These are phyloP conservation scores for Cyberlindnera euphorbiae DNA, from an alignment of 805 yeast species.

Conservation along the genomic window DNA sequence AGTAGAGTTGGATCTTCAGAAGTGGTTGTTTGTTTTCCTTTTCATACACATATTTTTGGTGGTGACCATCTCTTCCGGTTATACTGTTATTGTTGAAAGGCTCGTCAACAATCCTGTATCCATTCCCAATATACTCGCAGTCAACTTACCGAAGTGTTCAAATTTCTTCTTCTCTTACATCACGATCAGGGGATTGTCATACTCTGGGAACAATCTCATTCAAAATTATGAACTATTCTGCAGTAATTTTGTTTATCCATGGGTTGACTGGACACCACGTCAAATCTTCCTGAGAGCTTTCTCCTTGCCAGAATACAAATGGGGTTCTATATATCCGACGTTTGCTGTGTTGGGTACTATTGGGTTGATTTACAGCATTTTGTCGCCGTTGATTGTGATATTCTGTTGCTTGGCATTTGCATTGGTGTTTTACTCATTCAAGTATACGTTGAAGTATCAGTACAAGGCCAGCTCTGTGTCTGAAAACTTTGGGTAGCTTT, in stretches of 20 bases:
- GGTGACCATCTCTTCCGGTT: conserved; percentile 78
- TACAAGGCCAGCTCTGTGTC: conserved; percentile 47
- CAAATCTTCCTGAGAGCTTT: conserved; percentile 42
- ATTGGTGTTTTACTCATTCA: conserved; percentile 59
- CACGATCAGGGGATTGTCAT: conserved; percentile 67
- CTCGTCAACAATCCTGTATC: conserved; percentile 66
- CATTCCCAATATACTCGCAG: conserved; percentile 66
- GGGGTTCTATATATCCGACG: conserved; percentile 79
- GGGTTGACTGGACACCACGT: conserved; percentile 58
- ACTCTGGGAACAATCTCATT: conserved; percentile 67
- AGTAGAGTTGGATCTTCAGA: conserved; percentile 66
- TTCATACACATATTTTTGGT: conserved; percentile 83
- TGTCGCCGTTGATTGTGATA: conserved; percentile 72
- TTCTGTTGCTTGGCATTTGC: conserved; percentile 54
- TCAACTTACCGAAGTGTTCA: conserved; percentile 79
- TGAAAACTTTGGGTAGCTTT: conserved; percentile 66
- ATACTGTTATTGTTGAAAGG: conserved; percentile 57
- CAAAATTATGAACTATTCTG: conserved; percentile 50
- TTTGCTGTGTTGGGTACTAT: conserved; percentile 75
- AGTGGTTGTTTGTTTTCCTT: conserved; percentile 72
- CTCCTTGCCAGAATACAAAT: conserved; percentile 43
- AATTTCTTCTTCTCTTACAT: conserved; percentile 80
- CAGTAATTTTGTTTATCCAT: conserved; percentile 30
- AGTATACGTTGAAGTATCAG: conserved; percentile 59
- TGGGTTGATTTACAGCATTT: conserved; percentile 70